Evolutionary conservation across 2,329 filamentous ascomycete species (phyloP).

Genomic region (Ophiostoma pallidulum): DNA sequence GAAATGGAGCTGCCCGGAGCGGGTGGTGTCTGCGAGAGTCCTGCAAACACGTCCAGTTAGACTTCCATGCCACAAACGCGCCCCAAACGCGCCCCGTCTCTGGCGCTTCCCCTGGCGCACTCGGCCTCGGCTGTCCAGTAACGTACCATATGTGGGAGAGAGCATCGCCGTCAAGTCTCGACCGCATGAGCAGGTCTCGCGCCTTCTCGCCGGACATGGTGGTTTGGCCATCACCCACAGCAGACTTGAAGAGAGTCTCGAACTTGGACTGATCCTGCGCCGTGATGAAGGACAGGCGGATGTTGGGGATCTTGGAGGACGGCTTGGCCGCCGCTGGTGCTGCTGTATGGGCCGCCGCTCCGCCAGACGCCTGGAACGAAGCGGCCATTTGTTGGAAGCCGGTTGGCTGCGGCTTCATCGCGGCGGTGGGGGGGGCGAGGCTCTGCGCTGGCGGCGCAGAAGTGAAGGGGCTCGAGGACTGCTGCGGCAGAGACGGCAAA

Average conservation of each 20-base stretch:
- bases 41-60: constrained; percentile 30
- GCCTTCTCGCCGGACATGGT: constrained; percentile 91
- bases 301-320: constrained; percentile 77
- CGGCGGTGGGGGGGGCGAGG: constrained; percentile 39
- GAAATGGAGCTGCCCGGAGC: constrained; percentile 91
- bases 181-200: constrained; percentile 77
- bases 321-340: constrained; percentile 39
- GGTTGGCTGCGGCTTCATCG: constrained; percentile 57
- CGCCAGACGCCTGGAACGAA: constrained; percentile 48
- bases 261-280: constrained; percentile 93
- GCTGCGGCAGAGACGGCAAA: constrained; percentile 24
- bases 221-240: constrained; percentile 71
- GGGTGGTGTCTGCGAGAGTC: constrained; percentile 90
- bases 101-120: too few relatives aligned
- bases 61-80: too few relatives aligned
- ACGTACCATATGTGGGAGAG: constrained; percentile 85
- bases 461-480: constrained; percentile 36
- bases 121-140: constrained; percentile 11
- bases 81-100: too few relatives aligned
- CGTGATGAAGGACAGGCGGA: constrained; percentile 91
- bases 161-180: constrained; percentile 76
- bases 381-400: constrained; percentile 59
- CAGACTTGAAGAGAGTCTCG: constrained; percentile 94
- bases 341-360: constrained; percentile 29
- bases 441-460: constrained; percentile 35